A percentile compares a stretch with the other conserved stretches of the same genome.
phyloP scores from a whole-genome alignment of 2,329 filamentous ascomycete genomes.

The Dendryphion nanum region DNA sequence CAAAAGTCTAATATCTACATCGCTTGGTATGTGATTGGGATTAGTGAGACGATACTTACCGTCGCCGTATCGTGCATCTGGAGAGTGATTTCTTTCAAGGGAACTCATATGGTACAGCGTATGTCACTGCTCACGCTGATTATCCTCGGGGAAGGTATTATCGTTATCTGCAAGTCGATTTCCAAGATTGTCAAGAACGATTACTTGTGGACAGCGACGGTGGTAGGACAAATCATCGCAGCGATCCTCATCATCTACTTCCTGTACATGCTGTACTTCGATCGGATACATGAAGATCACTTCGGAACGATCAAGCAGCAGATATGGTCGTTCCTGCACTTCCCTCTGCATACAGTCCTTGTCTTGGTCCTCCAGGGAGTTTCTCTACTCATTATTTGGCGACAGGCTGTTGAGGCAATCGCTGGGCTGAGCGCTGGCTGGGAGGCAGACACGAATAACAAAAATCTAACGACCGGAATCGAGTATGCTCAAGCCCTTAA shows the following conservation, averaged over 20 bases:
- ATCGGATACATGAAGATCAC: conserved; percentile 27
- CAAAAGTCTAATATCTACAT: conserved; percentile 40
- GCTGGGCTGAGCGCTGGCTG: conserved; percentile 9
- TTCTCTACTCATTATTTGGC: conserved; percentile 33
- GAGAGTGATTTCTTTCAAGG: conserved; percentile 38
- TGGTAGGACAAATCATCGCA: conserved; percentile 34
- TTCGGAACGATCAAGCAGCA: conserved; percentile 36
- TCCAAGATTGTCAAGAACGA: conserved; percentile 35
- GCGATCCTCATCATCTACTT: conserved; percentile 35
- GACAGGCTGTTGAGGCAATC: conserved; percentile 23
- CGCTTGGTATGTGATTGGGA: conserved; percentile 53
- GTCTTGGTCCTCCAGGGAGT: conserved; percentile 32
- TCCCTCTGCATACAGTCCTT: conserved; percentile 29
- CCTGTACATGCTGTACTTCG: conserved; percentile 37
- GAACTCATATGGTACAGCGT: conserved; percentile 37
- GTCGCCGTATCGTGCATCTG: conserved; percentile 30
- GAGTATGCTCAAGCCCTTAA: conserved; percentile 12
- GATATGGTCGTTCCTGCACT: conserved; percentile 30
- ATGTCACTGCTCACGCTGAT: conserved; percentile 41
- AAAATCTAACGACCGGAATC: conserved; percentile 4
- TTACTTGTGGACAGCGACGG: conserved; percentile 20
- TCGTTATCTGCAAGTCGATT: conserved; percentile 35
- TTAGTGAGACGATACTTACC: conserved; percentile 29
- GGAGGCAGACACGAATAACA: conserved; percentile 2
- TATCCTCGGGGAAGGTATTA: conserved; percentile 41